phyloP scores from a whole-genome alignment of 1,284 basidiomycete species.

The Austroboletus olivaceoglutinosus region DNA sequence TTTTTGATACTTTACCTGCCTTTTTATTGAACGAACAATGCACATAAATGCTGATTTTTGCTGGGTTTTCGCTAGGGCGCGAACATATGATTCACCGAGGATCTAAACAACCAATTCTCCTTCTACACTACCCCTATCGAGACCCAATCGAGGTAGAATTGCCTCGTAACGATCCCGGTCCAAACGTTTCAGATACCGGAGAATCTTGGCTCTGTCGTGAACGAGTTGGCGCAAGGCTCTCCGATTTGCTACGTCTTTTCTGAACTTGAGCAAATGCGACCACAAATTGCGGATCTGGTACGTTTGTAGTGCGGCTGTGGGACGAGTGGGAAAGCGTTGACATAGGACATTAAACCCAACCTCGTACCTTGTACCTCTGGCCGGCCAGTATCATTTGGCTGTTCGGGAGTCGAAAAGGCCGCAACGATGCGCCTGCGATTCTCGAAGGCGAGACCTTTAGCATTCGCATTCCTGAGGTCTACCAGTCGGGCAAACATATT shows the following conservation, averaged over 20 bases:
- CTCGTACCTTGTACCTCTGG: constrained; percentile 84
- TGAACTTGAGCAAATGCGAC: constrained; percentile 66
- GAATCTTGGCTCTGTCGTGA: constrained; percentile 79
- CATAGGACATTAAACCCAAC: constrained; percentile 2
- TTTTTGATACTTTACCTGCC: constrained; percentile 12
- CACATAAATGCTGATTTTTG: too few relatives aligned
- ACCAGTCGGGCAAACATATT: constrained; percentile 68
- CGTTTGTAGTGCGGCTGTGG: constrained; percentile 80
- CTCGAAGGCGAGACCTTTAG: constrained; percentile 80
- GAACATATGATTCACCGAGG: neutral
- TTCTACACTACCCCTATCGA: constrained; percentile 81
- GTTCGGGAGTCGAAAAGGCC: constrained; percentile 71
- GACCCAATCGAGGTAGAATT: constrained; percentile 71
- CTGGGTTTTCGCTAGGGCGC: too few relatives aligned
- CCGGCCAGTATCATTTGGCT: constrained; percentile 76
- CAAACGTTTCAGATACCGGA: constrained; percentile 75
- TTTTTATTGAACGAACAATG: neutral
- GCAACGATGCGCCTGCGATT: constrained; percentile 80
- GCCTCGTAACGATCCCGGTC: constrained; percentile 73
- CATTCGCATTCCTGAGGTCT: constrained; percentile 86
- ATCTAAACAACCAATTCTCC: constrained; percentile 75
- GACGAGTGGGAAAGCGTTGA: constrained; percentile 1
- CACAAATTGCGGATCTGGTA: constrained; percentile 83
- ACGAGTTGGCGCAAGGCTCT: constrained; percentile 73
- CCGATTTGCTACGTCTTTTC: constrained; percentile 79